phyloP scores from a whole-genome alignment of 2,329 filamentous ascomycete species.

The Leptographium galeiforme region DNA sequence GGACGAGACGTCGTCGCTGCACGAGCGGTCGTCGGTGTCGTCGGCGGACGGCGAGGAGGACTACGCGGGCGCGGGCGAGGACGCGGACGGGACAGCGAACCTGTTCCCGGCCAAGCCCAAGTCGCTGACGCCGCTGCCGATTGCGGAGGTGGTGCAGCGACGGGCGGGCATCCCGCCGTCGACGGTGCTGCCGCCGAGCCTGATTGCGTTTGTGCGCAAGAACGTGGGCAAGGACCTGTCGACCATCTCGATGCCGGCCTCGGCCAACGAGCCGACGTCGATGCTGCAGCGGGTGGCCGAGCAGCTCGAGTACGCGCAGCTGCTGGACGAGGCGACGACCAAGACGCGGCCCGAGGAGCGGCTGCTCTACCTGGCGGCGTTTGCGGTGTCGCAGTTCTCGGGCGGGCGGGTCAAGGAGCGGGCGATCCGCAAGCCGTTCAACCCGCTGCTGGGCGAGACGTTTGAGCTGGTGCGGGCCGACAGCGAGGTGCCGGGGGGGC shows the following conservation, averaged over 20 bases:
- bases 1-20: constrained; percentile 37
- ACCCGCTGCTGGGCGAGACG: constrained; percentile 90
- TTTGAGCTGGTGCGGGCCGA: constrained; percentile 85
- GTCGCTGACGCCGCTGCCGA: constrained; percentile 62
- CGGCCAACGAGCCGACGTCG: constrained; percentile 84
- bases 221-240: constrained; percentile 97
- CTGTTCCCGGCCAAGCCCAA: constrained; percentile 69
- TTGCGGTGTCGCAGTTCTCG: constrained; percentile 80
- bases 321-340: constrained; percentile 64
- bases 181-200: constrained; percentile 68
- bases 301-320: constrained; percentile 76
- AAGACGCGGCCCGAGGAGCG: constrained; percentile 51
- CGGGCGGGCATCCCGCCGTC: constrained; percentile 59
- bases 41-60: constrained; percentile 47
- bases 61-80: constrained; percentile 35
- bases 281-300: constrained; percentile 81
- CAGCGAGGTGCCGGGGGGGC: constrained; percentile 60
- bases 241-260: constrained; percentile 94
- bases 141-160: constrained; percentile 50
- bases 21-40: constrained; percentile 50
- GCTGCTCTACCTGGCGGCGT: constrained; percentile 74
- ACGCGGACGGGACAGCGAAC: constrained; percentile 41
- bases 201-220: constrained; percentile 90
- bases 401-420: constrained; percentile 75
- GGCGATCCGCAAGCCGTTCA: constrained; percentile 90